Conservation (phyloP, 805 yeast species). For the Naumovozyma castellii region DNA sequence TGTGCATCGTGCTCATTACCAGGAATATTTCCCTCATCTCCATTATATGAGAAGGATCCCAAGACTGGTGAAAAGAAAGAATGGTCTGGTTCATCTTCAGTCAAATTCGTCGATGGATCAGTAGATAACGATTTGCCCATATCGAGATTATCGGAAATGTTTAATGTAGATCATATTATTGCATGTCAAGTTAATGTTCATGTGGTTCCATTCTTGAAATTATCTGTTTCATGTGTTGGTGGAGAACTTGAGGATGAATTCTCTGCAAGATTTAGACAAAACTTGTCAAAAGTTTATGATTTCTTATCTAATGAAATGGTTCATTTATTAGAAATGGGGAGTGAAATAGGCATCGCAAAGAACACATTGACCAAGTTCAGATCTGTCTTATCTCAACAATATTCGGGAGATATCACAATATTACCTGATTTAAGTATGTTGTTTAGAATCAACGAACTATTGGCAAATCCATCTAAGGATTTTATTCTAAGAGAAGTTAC, state of each 20-base stretch:
- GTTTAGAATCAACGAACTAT: constrained; percentile 49
- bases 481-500: constrained; percentile 52
- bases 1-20: constrained; percentile 92
- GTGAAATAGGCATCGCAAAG: constrained; percentile 73
- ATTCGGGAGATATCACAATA: constrained; percentile 88
- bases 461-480: constrained; percentile 73
- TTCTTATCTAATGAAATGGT: constrained; percentile 59
- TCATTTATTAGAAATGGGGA: constrained; percentile 62
- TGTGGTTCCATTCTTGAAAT: constrained; percentile 71
- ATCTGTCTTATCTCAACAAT: constrained; percentile 72
- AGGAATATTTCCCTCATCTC: constrained; percentile 73
- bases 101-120: constrained; percentile 87
- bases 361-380: constrained; percentile 62
- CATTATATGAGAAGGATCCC: constrained; percentile 72
- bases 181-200: constrained; percentile 97
- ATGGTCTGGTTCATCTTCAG: constrained; percentile 63
- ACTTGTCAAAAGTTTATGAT: constrained; percentile 45
- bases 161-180: constrained; percentile 89
- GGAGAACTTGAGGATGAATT: constrained; percentile 55
- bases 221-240: constrained; percentile 60
- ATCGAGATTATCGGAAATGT: constrained; percentile 83
- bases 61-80: constrained; percentile 61
- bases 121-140: constrained; percentile 90
- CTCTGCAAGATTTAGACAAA: constrained; percentile 43
- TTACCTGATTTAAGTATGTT: constrained; percentile 58